Conservation (phyloP, 805 yeast genomes). For the Lipomyces sp. region DNA sequence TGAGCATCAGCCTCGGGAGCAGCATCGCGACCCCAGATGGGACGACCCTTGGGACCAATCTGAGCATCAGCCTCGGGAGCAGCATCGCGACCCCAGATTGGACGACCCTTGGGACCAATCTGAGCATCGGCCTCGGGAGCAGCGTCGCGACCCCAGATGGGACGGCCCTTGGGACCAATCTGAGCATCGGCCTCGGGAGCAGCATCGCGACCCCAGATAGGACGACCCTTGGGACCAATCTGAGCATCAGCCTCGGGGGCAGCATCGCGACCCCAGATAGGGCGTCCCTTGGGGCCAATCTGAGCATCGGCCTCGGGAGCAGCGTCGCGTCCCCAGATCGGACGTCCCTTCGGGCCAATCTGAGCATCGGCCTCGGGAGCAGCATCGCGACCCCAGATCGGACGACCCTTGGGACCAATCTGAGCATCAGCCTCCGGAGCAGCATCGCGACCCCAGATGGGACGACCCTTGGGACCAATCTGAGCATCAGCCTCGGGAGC, state of each 20-base stretch:
- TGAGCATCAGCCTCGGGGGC: slow-evolving; percentile 10
- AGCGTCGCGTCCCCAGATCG: no score
- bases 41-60: no score
- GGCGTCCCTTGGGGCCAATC: slow-evolving; percentile 6
- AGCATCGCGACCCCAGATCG: no score
- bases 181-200: slow-evolving; percentile 6
- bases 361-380: no score
- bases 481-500: slow-evolving; percentile 15
- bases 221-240: slow-evolving; percentile 2
- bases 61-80: no score
- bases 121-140: slow-evolving; percentile 1
- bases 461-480: slow-evolving; percentile 1
- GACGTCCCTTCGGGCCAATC: no score
- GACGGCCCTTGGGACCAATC: not conserved
- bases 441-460: slow-evolving; percentile 18
- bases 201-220: slow-evolving; percentile 9
- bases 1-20: no score
- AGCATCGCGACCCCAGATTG: no score
- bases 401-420: no score
- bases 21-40: no score
- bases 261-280: slow-evolving; percentile 17
- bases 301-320: slow-evolving; percentile 2
- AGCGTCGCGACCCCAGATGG: slow-evolving; percentile 10
- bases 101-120: no score
- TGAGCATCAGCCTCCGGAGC: slow-evolving; percentile 12